Base-by-base conservation (phyloP, 768 basidiomycete genomes). In the Hygrophoropsis aurantiaca region DNA sequence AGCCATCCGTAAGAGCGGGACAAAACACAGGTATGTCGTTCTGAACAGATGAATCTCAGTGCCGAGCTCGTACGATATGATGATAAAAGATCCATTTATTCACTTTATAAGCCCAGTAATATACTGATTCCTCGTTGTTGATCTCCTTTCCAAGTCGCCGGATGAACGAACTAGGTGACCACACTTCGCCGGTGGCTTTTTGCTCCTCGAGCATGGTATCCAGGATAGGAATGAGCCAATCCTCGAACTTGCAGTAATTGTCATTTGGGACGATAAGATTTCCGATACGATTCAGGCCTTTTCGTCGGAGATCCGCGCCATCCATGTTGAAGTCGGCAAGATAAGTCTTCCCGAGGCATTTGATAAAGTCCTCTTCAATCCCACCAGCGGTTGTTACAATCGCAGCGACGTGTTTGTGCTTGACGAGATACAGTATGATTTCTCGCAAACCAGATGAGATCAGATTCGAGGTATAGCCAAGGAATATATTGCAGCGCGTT, bases 61-160 rank as follows among this genome's bases (percentile, higher is more conserved):
- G 52, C 45, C 37, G 36, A 41, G 49, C 26, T 32, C n/a, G 46
- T 50, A n/a, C 18, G 50, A 33, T 36, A 36, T 46, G 33, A 27
- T 36, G 27, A 40, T 16, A 33, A 48, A 43, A 61, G 57, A 56
- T 46, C 36, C 24, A 51, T 57, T 42, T 59, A 70, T 81, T 77
- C 70, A 95, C 97, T 82, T 97, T 98, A 65, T 93, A 97, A 32
- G 94, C 94, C 97, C 97, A 99, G 64, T 98, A 97, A 62, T 98
- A 97, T 47, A 98, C 91, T 50, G 93, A 95, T 59, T 94, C 89
- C 70, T 97, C 97, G 64, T 97, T 84, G 64, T 97, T 76, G 50
- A 99, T 98, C 69, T 98, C 97, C 66, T 94, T 94, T 23, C 97
- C 97, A n/a, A 99, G 72, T 45, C 97, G 74, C 21, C 77, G 80